Base-by-base conservation (phyloP, 495 filamentous ascomycete genomes). In the Amphirosellinia nigrospora region DNA sequence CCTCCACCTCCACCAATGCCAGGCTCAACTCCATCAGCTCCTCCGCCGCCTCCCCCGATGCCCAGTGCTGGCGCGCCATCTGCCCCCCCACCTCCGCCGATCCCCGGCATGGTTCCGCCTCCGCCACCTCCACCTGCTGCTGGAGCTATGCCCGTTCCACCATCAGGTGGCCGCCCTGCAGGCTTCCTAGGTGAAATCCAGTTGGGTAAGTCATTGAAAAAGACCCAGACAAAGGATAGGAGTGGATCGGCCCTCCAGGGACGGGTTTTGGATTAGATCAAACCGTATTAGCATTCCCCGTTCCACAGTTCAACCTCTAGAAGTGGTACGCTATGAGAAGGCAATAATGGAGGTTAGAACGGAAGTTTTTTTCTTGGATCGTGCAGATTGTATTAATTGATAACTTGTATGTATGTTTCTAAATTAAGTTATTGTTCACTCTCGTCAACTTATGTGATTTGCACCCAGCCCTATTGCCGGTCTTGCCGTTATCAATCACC, bases 211-310 rank as follows among this genome's bases (percentile, higher is more conserved):
- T 82, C 88, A 16, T 82, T 98, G 71, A 91, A 81, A 83, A 97
- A 97, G 83, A 90, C 92, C 43, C 84, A 91, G 79, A 97, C 94
- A 26, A 93, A 92, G 74, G 94, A 98, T 77, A 89, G 89, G 79
- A 98, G 94, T 81, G 79, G 70, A 58, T 87, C 90, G 63, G 79
- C 85, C 63, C 82, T 89, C 52, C 90, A 92, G 52, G 94, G 94
- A 26, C 88, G 88, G 70, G 94, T 97, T 23, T 72, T 85, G 72
- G 81, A 75, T 68, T 85, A 78, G 61, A 69, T 52, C 16, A 11
- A 41, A 32, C 39, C 30, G n/a, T 21, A n/a, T 30, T 48, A 50
- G 32, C 21, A n/a, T 62, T 43, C 30, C 30, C 3, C 36, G 8
- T 52, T 48, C 16, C 10, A 53, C 32, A 2, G 43, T 32, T 15